Conservation (phyloP, 106 monocot species). For the Hemerocallis citrina region DNA sequence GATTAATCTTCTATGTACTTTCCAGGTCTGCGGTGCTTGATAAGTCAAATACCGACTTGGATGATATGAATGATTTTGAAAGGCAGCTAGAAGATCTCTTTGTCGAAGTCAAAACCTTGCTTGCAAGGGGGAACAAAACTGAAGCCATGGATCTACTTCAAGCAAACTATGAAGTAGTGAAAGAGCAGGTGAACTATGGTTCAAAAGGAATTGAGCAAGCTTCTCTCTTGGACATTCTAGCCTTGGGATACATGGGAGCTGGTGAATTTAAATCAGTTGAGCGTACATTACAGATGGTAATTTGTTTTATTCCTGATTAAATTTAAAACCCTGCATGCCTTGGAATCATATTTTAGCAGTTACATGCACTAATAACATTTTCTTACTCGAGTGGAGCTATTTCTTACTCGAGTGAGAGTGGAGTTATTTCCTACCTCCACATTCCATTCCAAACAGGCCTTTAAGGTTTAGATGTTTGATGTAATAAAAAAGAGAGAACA, state of each 20-base stretch:
- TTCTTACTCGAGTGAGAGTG: too few species aligned
- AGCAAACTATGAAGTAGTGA: constrained; percentile 71
- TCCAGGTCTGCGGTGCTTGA: constrained; percentile 24
- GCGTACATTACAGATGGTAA: constrained; percentile 55
- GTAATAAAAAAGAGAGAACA: not conserved
- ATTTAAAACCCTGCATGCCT: not conserved
- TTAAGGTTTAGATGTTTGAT: not conserved
- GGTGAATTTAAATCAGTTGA: constrained; percentile 40
- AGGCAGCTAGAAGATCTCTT: constrained; percentile 56
- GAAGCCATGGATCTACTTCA: constrained; percentile 55
- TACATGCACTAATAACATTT: too few species aligned
- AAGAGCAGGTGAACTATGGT: constrained; percentile 48
- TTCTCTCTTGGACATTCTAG: constrained; percentile 67
- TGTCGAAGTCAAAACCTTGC: constrained; percentile 38
- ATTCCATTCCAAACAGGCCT: too few species aligned
- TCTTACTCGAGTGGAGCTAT: too few species aligned
- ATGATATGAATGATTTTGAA: constrained; percentile 41
- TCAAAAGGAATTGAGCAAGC: constrained; percentile 64
- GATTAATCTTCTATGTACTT: not conserved
- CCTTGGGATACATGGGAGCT: constrained; percentile 58
- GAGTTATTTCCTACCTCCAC: too few species aligned
- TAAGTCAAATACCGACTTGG: constrained; percentile 6
- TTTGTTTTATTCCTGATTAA: not conserved
- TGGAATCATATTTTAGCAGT: not conserved
- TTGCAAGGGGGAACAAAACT: constrained; percentile 45